phyloP scores from a whole-genome alignment of 305 asterid species.

The Fraxinus paxiana region DNA sequence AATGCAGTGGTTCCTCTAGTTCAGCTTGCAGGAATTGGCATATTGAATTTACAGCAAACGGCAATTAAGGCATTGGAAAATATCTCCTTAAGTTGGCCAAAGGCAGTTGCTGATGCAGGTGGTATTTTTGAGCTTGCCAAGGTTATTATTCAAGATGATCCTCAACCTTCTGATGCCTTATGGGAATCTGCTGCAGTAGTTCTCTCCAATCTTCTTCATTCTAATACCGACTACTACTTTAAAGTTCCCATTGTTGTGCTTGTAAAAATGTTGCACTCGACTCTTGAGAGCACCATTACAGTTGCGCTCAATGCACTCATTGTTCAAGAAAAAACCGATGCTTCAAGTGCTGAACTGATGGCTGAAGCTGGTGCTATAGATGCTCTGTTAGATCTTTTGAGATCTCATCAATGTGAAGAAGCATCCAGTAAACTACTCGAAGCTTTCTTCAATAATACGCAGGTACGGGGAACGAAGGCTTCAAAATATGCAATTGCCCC shows the following conservation, averaged over 20 bases:
- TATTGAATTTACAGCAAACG: slow-evolving; percentile 66
- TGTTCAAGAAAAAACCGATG: slow-evolving; percentile 63
- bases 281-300: slow-evolving; percentile 44
- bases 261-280: slow-evolving; percentile 65
- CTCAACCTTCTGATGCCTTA: slow-evolving; percentile 59
- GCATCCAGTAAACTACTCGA: slow-evolving; percentile 64
- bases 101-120: slow-evolving; percentile 79
- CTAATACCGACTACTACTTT: slow-evolving; percentile 53
- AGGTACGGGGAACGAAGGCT: slow-evolving; percentile 69
- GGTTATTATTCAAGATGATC: slow-evolving; percentile 69
- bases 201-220: slow-evolving; percentile 61
- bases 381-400: slow-evolving; percentile 66
- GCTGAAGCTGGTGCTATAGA: slow-evolving; percentile 81
- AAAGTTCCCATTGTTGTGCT: slow-evolving; percentile 63
- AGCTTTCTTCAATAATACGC: slow-evolving; percentile 59
- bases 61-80: slow-evolving; percentile 70
- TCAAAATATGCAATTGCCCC: slow-evolving; percentile 80
- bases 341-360: slow-evolving; percentile 63
- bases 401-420: slow-evolving; percentile 83
- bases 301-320: slow-evolving; percentile 63
- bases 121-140: slow-evolving; percentile 78
- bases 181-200: slow-evolving; percentile 79
- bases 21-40: slow-evolving; percentile 72
- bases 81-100: slow-evolving; percentile 78
- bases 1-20: slow-evolving; percentile 83